Evolutionary conservation across 1,284 basidiomycete genomes (phyloP), one percentile per base, ranked within the genome.

Genomic region (Malassezia psittaci): DNA sequence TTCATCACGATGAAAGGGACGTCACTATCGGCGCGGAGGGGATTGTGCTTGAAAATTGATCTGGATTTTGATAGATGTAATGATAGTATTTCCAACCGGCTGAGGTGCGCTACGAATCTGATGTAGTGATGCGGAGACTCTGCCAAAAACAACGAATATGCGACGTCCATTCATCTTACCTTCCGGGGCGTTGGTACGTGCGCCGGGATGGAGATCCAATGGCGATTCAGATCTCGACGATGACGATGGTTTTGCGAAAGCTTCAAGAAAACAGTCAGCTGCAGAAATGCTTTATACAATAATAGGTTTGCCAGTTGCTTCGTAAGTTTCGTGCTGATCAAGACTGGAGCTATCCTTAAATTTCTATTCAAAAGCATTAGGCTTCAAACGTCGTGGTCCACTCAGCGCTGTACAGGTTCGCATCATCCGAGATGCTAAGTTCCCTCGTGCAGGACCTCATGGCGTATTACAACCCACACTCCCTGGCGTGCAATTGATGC

Each of bases 331-430:
- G 5, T 13, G 4, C 18, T 38, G 18, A 29, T 13, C 2, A 34
- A 42, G 36, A n/a, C 16, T 56, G 13, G 43, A 38, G 13, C 16
- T 24, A 11, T 18, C 54, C 8, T n/a, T 51, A 2, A 33, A 33
- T 16, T 56, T 56, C 18, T 56, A 56, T 21, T 42, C 48, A 8
- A 37, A 37, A 21, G 49, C 43, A 15, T 35, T 56, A 21, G 42
- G 46, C 5, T 56, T 56, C 19, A 19, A 21, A 34, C 48, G 48
- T 10, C 41, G 32, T 29, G 54, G 54, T 16, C 37, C 29, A 9
- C 21, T 15, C 19, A 32, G 48, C 33, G 36, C 36, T 5, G 19
- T n/a, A 9, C 49, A 39, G 18, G 44, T 34, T 38, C 42, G 48
- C 46, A 33, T 56, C 5, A 42, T 47, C 32, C 54, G 54, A 12